These are phyloP conservation scores for Entelexis sorbosivorans DNA, from an alignment of 1,139 yeast genomes.

Conservation along the genomic window DNA sequence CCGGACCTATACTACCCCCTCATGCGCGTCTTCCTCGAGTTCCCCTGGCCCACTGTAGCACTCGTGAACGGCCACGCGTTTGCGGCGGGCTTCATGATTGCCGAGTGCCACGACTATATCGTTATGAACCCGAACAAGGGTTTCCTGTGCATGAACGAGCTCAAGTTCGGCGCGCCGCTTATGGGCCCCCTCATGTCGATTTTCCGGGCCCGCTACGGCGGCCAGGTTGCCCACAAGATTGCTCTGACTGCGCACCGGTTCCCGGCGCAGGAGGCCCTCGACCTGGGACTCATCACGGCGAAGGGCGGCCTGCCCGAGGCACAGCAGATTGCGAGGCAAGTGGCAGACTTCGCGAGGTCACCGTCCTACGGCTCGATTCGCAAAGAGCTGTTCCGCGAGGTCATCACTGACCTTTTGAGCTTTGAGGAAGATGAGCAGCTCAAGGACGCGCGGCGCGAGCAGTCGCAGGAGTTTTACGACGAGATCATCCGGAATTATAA, in stretches of 20 bases:
- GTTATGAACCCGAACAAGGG: slow-evolving; percentile 34
- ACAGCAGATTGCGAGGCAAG: slow-evolving; percentile 25
- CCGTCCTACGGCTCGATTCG: slow-evolving; percentile 29
- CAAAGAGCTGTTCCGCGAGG: slow-evolving; percentile 27
- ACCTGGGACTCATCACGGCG: slow-evolving; percentile 28
- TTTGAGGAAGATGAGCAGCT: slow-evolving; percentile 19
- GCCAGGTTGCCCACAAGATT: slow-evolving; percentile 26
- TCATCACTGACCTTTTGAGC: slow-evolving; percentile 23
- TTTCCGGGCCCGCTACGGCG: slow-evolving; percentile 29
- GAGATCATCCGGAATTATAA: slow-evolving; percentile 15
- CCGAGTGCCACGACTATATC: slow-evolving; percentile 33
- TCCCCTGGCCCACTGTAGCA: slow-evolving; percentile 35
- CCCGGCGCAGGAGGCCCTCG: slow-evolving; percentile 29
- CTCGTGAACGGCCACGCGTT: slow-evolving; percentile 34
- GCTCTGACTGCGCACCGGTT: slow-evolving; percentile 31
- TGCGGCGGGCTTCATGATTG: slow-evolving; percentile 35
- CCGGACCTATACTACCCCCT: slow-evolving; percentile 28
- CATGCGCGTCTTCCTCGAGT: slow-evolving; percentile 29
- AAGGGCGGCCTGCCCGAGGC: slow-evolving; percentile 30
- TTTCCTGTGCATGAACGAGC: slow-evolving; percentile 33
- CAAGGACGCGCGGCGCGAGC: slow-evolving; percentile 6
- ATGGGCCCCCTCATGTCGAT: slow-evolving; percentile 31
- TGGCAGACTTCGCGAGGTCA: slow-evolving; percentile 24
- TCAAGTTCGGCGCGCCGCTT: slow-evolving; percentile 33
- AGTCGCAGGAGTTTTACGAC: slow-evolving; percentile 21